Evolutionary conservation across 2,329 filamentous ascomycete genomes (phyloP).

Genomic region (Tolypocladium amazonense): DNA sequence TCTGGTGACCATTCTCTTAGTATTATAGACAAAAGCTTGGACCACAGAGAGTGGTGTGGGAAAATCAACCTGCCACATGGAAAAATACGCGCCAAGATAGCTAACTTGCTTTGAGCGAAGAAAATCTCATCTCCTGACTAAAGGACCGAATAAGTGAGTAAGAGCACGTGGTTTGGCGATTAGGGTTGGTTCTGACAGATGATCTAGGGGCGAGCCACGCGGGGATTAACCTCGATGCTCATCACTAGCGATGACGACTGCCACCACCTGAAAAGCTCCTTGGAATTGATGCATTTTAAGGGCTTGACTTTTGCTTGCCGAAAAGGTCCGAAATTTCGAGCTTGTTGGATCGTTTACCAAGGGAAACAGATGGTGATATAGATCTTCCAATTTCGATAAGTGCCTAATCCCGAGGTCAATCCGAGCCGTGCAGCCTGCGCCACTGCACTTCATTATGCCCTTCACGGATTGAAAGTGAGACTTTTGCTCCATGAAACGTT

Average conservation of each 20-base stretch:
- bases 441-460: not conserved
- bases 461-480: no score
- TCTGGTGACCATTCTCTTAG: not conserved
- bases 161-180: conserved; percentile 2
- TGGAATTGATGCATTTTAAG: not conserved
- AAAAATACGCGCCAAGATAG: not conserved
- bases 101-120: conserved; percentile 2
- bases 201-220: not conserved
- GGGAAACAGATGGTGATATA: not conserved
- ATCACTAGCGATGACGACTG: not conserved
- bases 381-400: not conserved
- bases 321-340: not conserved
- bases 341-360: not conserved
- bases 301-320: not conserved
- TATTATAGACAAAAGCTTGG: not conserved
- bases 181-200: not conserved
- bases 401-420: not conserved
- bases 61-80: not conserved
- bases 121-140: conserved; percentile 6
- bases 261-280: not conserved
- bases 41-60: not conserved
- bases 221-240: not conserved
- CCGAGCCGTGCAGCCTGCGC: not conserved
- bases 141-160: conserved; percentile 5
- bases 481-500: not conserved